Conservation (phyloP, 1,284 basidiomycete genomes). For the Apiotrichum brassicae region DNA sequence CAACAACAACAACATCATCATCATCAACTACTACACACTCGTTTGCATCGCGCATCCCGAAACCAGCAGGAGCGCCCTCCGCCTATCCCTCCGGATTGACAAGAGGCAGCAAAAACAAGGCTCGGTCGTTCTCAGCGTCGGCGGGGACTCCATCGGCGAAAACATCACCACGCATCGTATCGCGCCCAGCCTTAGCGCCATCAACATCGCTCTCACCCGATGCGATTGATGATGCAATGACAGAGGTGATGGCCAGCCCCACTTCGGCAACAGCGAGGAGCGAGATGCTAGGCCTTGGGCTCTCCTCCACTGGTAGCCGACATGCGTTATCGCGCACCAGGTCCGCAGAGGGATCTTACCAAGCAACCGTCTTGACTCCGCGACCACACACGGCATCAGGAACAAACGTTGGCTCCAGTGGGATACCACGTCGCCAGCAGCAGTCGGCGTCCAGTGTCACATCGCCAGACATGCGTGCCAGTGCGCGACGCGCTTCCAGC, state of each 20-base stretch:
- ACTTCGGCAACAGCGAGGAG: not conserved
- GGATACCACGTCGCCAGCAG: too few species aligned
- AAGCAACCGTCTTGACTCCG: not conserved
- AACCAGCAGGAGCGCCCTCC: not conserved
- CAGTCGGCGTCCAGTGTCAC: too few species aligned
- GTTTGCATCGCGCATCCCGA: constrained; percentile 3
- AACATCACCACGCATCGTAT: not conserved
- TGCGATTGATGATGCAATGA: not conserved
- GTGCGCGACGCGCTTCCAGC: too few species aligned
- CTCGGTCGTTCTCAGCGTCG: constrained; percentile 5
- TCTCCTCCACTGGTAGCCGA: not conserved
- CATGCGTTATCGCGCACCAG: not conserved
- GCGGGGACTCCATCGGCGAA: not conserved
- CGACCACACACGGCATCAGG: too few species aligned
- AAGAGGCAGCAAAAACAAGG: not conserved
- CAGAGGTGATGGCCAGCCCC: not conserved
- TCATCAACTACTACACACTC: too few species aligned
- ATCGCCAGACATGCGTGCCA: not conserved
- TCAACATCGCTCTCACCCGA: not conserved
- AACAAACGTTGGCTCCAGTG: not conserved
- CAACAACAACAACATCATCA: not conserved
- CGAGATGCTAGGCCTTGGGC: not conserved
- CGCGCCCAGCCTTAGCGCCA: not conserved
- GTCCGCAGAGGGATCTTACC: not conserved
- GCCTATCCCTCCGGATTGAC: not conserved